phyloP scores from a whole-genome alignment of 805 yeast genomes.

The Candida oleophila region DNA sequence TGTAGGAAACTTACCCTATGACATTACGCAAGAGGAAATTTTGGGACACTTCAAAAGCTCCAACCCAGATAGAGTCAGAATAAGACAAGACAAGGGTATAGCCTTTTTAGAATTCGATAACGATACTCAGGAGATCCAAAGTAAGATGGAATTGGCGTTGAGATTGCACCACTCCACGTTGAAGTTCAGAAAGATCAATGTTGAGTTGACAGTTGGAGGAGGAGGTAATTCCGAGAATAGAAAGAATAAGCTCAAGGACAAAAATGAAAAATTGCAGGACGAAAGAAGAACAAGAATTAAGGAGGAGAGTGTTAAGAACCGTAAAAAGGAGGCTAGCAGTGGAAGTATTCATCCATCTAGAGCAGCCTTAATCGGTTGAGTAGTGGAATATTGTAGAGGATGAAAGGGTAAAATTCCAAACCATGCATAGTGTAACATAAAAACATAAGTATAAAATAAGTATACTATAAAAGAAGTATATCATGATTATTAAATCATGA shows the following conservation, averaged over 20 bases:
- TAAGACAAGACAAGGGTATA: conserved; percentile 84
- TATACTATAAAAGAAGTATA: too few relatives aligned
- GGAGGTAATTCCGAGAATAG: conserved; percentile 84
- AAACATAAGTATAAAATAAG: too few relatives aligned
- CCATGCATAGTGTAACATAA: too few relatives aligned
- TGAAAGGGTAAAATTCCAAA: too few relatives aligned
- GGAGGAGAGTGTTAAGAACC: conserved; percentile 40
- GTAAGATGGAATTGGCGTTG: conserved; percentile 81
- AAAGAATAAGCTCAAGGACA: conserved; percentile 65
- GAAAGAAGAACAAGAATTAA: conserved; percentile 63
- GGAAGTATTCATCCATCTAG: conserved; percentile 65
- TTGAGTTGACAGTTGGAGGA: conserved; percentile 96
- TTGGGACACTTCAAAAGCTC: conserved; percentile 69
- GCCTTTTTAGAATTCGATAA: conserved; percentile 83
- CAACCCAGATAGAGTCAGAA: conserved; percentile 72
- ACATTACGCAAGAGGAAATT: conserved; percentile 60
- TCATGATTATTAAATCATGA: too few relatives aligned
- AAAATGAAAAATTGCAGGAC: conserved; percentile 71
- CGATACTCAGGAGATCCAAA: conserved; percentile 61
- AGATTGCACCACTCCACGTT: conserved; percentile 76
- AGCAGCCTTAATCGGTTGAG: conserved; percentile 44
- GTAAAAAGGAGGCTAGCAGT: conserved; percentile 16
- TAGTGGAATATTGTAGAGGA: neutral
- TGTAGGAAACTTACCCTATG: conserved; percentile 87
- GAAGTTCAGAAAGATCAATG: conserved; percentile 79